Percentiles rank a stretch among this genome's conserved stretches.
Evolutionary conservation across 352 stramenopile genomes (phyloP).

Genomic region (Phytophthora boehmeriae): DNA sequence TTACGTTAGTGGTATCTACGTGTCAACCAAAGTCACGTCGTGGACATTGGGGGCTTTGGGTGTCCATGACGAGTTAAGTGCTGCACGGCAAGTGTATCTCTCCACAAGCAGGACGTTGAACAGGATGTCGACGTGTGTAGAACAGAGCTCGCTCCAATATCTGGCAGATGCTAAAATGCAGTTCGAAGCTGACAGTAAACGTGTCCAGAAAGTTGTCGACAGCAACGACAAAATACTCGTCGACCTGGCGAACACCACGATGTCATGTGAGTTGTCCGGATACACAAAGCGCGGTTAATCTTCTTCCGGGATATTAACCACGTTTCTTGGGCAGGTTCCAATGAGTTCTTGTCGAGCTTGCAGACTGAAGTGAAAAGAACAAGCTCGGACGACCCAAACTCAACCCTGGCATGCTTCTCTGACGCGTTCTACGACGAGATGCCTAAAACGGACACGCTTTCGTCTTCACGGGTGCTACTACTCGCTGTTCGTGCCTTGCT

Average conservation of each 20-base stretch:
- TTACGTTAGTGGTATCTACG: constrained; percentile 47
- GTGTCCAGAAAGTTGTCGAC: constrained; percentile 35
- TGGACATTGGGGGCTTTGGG: constrained; percentile 34
- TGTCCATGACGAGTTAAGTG: constrained; percentile 34
- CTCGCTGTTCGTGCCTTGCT: constrained; percentile 37
- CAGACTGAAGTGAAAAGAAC: constrained; percentile 13
- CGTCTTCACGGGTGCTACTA: constrained; percentile 29
- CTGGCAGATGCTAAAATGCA: constrained; percentile 30
- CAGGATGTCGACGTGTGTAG: constrained; percentile 41
- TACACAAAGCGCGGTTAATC: background rate
- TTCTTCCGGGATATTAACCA: constrained; percentile 4
- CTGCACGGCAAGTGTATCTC: constrained; percentile 37
- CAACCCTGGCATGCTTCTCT: constrained; percentile 33
- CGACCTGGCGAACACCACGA: constrained; percentile 21
- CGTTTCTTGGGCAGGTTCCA: constrained; percentile 20
- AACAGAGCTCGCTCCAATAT: constrained; percentile 31
- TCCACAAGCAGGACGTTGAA: constrained; percentile 37
- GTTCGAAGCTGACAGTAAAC: constrained; percentile 31
- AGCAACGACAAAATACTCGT: constrained; percentile 28
- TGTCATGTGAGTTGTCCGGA: constrained; percentile 29
- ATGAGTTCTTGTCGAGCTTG: constrained; percentile 27
- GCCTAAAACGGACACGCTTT: constrained; percentile 23
- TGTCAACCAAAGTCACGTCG: constrained; percentile 42
- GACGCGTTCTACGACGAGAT: constrained; percentile 33
- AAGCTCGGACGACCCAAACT: constrained; percentile 20